Conservation (phyloP, 768 basidiomycete genomes). For the Boletus subcaerulescens region DNA sequence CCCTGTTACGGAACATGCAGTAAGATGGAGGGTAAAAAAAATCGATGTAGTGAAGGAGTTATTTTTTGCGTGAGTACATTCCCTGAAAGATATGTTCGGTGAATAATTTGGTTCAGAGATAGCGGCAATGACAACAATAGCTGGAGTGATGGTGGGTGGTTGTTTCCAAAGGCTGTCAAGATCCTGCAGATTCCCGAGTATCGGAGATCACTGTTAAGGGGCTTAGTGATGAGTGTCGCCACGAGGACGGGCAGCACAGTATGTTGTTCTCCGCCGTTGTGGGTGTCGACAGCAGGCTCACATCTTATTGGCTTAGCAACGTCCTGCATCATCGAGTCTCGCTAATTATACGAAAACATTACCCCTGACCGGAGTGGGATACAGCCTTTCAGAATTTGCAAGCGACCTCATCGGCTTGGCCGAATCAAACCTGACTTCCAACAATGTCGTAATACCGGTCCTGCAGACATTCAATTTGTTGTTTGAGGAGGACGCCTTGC, state of each 20-base stretch:
- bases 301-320: constrained; percentile 49
- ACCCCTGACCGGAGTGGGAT: constrained; percentile 41
- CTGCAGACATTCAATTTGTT: constrained; percentile 73
- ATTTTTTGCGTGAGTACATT: constrained; percentile 46
- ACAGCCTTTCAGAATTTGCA: constrained; percentile 51
- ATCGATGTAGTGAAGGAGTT: constrained; percentile 47
- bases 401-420: constrained; percentile 57
- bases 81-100: neutral
- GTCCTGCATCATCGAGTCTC: constrained; percentile 60
- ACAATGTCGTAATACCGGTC: constrained; percentile 77
- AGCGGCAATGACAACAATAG: constrained; percentile 29
- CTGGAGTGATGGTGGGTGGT: constrained; percentile 73
- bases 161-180: constrained; percentile 71
- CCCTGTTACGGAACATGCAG: constrained; percentile 39
- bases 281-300: constrained; percentile 13
- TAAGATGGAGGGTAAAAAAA: constrained; percentile 53
- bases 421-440: constrained; percentile 53
- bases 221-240: constrained; percentile 75
- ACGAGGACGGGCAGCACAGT: constrained; percentile 87
- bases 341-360: constrained; percentile 54
- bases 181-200: constrained; percentile 63
- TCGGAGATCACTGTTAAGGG: constrained; percentile 59
- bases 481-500: constrained; percentile 64
- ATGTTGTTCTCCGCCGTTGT: constrained; percentile 30
- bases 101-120: constrained; percentile 27